Evolutionary conservation across 768 basidiomycete genomes (phyloP), one percentile per base, ranked within the genome.

Genomic region (Leccinum olivaceopallidum): DNA sequence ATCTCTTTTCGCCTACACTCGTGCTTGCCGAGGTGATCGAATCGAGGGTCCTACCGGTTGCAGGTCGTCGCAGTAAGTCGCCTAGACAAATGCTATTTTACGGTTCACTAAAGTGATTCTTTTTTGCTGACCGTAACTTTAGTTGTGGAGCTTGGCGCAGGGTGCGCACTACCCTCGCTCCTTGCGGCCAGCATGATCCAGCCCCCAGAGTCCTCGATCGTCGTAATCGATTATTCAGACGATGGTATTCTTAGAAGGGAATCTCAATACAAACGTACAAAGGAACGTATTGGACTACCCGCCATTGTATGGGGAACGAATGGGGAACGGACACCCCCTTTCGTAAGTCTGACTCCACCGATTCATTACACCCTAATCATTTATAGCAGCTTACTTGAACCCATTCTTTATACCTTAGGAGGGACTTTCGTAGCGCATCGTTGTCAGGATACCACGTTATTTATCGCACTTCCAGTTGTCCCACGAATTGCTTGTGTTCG

Each of bases 101-200:
- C 7, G 18, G 12, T 24, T 51, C 18, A 36, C 2, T 20, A 16
- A 42, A 39, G 34, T 53, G 55, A 10, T 34, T 7, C n/a, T 48
- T 56, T 24, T 55, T 49, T 50, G 7, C 42, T 57, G n/a, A 62
- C 12, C 28, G 44, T 47, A 28, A 24, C 28, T 49, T 28, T 53
- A 89, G 88, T 87, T 2, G 67, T 91, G n/a, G 90, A 92, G 69
- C 81, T 91, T 4, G 88, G 87, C 3, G 82, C 88, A 8, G 88
- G 90, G 6, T 81, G 83, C 50, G 88, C 83, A 18, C 70, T 92
- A 8, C 89, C 88, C 5, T 89, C 86, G 0, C 74, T 90, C 2
- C 76, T 92, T 2, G 65, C 84, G 37, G 77, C 85, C 47, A 82
- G 79, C 7, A 66, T 76, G 10, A 59, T 72, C 3, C 64, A 73